Percentiles rank a stretch among this genome's conserved stretches.
These are phyloP conservation scores for Adansonia grandidieri DNA, from an alignment of 441 rosid genomes.

Conservation along the genomic window DNA sequence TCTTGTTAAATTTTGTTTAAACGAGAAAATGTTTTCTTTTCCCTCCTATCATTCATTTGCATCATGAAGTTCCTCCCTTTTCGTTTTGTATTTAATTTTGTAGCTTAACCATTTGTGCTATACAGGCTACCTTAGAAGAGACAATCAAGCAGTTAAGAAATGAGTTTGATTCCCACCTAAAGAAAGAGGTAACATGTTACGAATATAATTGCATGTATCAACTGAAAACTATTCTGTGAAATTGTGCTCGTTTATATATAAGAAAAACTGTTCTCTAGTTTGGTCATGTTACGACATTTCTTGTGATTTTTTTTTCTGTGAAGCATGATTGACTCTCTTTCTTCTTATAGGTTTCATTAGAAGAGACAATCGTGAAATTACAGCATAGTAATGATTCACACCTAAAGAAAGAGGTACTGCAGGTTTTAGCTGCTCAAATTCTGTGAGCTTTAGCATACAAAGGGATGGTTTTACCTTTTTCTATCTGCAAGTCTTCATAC, in stretches of 20 bases:
- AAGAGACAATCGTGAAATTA: constrained; percentile 38
- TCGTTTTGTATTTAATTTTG: neutral
- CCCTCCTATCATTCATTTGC: constrained; percentile 11
- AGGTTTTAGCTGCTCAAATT: neutral
- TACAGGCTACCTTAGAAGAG: constrained; percentile 51
- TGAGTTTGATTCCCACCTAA: constrained; percentile 49
- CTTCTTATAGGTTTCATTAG: constrained; percentile 43
- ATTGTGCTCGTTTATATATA: neutral
- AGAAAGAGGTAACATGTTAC: constrained; percentile 52
- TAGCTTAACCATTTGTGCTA: constrained; percentile 26
- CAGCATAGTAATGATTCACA: constrained; percentile 27
- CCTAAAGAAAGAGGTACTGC: constrained; percentile 41
- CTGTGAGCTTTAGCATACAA: neutral
- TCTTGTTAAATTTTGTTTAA: constrained; percentile 13
- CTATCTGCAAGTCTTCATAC: neutral
- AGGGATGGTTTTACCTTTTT: constrained; percentile 1
- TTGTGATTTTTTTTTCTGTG: neutral
- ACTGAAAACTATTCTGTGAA: neutral
- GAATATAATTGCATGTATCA: neutral
- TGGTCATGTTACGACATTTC: neutral
- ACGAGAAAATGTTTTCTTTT: neutral
- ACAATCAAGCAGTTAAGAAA: constrained; percentile 50
- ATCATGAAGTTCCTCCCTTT: neutral
- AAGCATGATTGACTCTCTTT: neutral
- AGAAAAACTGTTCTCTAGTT: neutral